Percentiles rank a stretch among this genome's conserved stretches.
Conservation (phyloP, 1,284 basidiomycete species). For the Cryptococcus sp. region DNA sequence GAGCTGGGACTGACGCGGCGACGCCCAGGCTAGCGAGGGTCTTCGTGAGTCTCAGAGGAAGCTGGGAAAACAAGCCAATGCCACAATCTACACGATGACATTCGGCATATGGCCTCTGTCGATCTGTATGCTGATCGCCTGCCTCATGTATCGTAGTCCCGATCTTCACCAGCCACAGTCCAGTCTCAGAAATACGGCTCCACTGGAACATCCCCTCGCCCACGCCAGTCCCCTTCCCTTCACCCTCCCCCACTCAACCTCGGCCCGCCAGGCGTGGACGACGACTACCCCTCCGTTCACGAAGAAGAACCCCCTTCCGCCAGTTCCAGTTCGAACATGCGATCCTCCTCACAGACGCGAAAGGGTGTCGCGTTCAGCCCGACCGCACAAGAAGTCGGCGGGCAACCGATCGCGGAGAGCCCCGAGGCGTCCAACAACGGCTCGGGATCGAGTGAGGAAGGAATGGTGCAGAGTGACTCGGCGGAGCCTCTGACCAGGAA, state of each 20-base stretch:
- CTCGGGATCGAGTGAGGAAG: conserved; percentile 8
- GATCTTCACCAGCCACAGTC: background rate
- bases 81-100: no score
- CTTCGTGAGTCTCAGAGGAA: conserved; percentile 1
- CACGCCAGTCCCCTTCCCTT: background rate
- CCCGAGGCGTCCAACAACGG: conserved; percentile 1
- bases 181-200: conserved; percentile 31
- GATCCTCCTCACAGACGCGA: background rate
- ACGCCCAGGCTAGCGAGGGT: conserved; percentile 8
- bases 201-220: conserved; percentile 27
- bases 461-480: background rate
- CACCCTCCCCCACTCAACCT: conserved; percentile 42
- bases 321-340: background rate
- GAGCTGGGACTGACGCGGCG: background rate
- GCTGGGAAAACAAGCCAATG: background rate
- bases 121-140: background rate
- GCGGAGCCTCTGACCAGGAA: conserved; percentile 4
- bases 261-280: conserved; percentile 27
- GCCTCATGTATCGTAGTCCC: background rate
- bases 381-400: conserved; percentile 9
- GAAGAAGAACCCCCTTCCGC: background rate
- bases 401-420: conserved; percentile 1
- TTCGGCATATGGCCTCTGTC: background rate
- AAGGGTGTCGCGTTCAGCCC: conserved; percentile 16
- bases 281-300: background rate